Percentiles rank a stretch among this genome's conserved stretches.
These are phyloP conservation scores for Eucalyptus pauciflora DNA, from an alignment of 345 rosid species.

Conservation along the genomic window DNA sequence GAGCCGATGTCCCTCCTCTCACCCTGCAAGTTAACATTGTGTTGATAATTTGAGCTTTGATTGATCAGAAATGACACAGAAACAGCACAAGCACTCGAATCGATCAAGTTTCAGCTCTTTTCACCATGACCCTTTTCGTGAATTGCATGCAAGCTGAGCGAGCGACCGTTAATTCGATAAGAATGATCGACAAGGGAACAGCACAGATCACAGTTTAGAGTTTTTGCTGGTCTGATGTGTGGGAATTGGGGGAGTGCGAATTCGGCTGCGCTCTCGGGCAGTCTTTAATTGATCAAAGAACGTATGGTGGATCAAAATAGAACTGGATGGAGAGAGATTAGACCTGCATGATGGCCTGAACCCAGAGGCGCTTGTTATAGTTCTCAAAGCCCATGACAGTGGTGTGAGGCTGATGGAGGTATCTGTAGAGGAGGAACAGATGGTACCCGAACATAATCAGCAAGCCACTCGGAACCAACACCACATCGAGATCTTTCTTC, in stretches of 20 bases:
- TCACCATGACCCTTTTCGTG: not conserved
- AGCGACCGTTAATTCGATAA: too few species aligned
- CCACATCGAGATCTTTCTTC: constrained; percentile 54
- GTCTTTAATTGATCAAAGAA: too few species aligned
- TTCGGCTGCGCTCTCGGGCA: not conserved
- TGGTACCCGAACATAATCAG: constrained; percentile 51
- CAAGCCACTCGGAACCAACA: constrained; percentile 59
- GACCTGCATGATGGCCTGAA: constrained; percentile 53
- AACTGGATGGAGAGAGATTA: not conserved
- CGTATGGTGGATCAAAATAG: not conserved
- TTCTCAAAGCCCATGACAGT: constrained; percentile 65
- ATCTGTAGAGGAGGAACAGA: constrained; percentile 50
- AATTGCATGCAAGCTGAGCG: not conserved
- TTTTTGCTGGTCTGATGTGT: too few species aligned
- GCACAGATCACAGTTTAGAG: too few species aligned
- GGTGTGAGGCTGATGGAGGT: constrained; percentile 51
- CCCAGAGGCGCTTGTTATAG: constrained; percentile 71
- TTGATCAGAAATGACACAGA: not conserved
- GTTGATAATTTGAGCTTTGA: not conserved
- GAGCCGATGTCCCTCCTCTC: constrained; percentile 18
- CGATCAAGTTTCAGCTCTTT: not conserved
- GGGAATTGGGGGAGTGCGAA: not conserved
- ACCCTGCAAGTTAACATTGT: not conserved
- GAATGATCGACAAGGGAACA: too few species aligned
- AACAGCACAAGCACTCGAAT: not conserved